Conservation (phyloP, 257 asterid species). For the Coffea eugenioides region DNA sequence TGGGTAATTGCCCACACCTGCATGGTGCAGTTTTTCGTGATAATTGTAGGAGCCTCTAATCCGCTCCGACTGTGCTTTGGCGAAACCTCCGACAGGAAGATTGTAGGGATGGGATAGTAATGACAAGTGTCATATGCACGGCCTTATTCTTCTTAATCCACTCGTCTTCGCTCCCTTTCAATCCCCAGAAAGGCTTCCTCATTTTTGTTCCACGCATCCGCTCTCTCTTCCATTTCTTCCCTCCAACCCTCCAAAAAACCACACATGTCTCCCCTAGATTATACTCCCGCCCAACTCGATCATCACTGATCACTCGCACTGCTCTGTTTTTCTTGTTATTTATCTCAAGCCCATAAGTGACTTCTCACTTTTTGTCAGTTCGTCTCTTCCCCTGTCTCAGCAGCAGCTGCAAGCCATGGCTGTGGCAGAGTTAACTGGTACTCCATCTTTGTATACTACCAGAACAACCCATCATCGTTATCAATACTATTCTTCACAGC, state of each 20-base stretch:
- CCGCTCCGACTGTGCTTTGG: no score
- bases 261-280: not conserved
- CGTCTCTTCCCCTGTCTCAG: not conserved
- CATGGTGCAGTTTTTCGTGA: no score
- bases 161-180: not conserved
- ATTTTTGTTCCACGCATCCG: no score
- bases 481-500: slow-evolving; percentile 44
- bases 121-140: slow-evolving; percentile 25
- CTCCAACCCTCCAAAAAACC: slow-evolving; percentile 2
- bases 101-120: slow-evolving; percentile 7
- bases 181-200: not conserved
- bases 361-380: not conserved
- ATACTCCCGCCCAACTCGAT: not conserved
- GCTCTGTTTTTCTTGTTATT: not conserved
- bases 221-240: not conserved
- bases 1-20: no score
- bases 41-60: no score
- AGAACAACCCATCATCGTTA: slow-evolving; percentile 29
- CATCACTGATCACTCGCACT: not conserved
- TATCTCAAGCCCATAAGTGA: not conserved
- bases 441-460: slow-evolving; percentile 34
- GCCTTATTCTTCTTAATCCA: slow-evolving; percentile 33
- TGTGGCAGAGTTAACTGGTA: slow-evolving; percentile 57
- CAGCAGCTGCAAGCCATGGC: slow-evolving; percentile 55
- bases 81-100: not conserved